Percentiles rank a stretch among this genome's conserved stretches.
Conservation (phyloP, 805 yeast species). For the Kazachstania psychrophila region DNA sequence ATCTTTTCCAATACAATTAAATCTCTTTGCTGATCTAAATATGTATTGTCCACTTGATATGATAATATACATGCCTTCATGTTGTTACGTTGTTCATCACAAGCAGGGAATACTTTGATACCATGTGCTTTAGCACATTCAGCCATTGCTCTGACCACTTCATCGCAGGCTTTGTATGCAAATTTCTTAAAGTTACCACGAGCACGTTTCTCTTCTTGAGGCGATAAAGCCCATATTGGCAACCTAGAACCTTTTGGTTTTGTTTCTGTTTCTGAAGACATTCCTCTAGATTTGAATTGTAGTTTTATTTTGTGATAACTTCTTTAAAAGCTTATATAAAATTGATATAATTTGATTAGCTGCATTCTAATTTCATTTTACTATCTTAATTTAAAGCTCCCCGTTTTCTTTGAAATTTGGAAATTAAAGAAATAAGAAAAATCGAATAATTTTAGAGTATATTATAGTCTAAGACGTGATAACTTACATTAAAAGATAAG, state of each 20-base stretch:
- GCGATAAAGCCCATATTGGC: slow-evolving; percentile 70
- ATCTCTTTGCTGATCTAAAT: slow-evolving; percentile 62
- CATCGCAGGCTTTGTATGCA: slow-evolving; percentile 61
- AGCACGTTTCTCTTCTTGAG: slow-evolving; percentile 65
- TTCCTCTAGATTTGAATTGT: neutral
- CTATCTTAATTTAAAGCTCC: no score
- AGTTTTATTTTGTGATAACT: no score
- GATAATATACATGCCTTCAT: slow-evolving; percentile 56
- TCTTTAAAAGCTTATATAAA: no score
- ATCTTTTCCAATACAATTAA: slow-evolving; percentile 51
- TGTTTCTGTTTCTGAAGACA: slow-evolving; percentile 1
- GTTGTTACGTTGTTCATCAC: slow-evolving; percentile 47
- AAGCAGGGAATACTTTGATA: slow-evolving; percentile 55
- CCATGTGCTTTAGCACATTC: slow-evolving; percentile 59
- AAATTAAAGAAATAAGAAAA: no score
- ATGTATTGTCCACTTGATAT: slow-evolving; percentile 48
- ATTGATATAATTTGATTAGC: no score
- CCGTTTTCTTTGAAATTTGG: no score
- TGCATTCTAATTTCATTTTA: no score
- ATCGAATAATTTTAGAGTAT: no score
- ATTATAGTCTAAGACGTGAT: no score
- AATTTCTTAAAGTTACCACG: slow-evolving; percentile 59
- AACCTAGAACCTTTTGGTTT: slow-evolving; percentile 24
- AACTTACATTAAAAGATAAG: no score
- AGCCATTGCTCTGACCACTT: slow-evolving; percentile 54